A percentile compares a stretch with the other conserved stretches of the same genome.
These are phyloP conservation scores for Curvularia spicifera DNA, from an alignment of 2,329 filamentous ascomycete species.

Conservation along the genomic window DNA sequence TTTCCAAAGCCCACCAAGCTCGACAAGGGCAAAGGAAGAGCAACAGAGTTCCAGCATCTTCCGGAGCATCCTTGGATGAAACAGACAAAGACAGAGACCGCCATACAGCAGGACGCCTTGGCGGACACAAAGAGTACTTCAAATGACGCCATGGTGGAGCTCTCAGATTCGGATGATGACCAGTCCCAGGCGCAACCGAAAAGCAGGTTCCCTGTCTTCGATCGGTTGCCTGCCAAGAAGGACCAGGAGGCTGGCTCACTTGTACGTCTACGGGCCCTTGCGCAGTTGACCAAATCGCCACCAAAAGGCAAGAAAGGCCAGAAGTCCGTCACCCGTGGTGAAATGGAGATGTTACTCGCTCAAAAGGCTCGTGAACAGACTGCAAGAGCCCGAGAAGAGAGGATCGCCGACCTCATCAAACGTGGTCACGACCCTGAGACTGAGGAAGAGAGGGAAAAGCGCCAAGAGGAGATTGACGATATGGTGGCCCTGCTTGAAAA, in stretches of 20 bases:
- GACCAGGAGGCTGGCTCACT: conserved; percentile 69
- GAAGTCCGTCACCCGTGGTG: conserved; percentile 68
- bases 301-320: conserved; percentile 55
- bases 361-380: conserved; percentile 81
- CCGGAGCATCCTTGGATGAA: conserved; percentile 36
- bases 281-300: conserved; percentile 70
- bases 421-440: conserved; percentile 85
- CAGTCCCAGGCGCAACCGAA: conserved; percentile 65
- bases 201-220: conserved; percentile 63
- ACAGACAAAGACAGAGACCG: conserved; percentile 17
- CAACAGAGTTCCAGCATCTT: conserved; percentile 48
- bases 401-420: conserved; percentile 75
- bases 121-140: conserved; percentile 11
- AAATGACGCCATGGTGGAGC: conserved; percentile 33
- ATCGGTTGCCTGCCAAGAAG: conserved; percentile 69
- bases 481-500: conserved; percentile 72
- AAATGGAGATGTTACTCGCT: conserved; percentile 72
- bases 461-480: conserved; percentile 84
- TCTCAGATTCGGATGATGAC: conserved; percentile 65
- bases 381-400: conserved; percentile 74
- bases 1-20: conserved; percentile 35
- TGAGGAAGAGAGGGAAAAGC: conserved; percentile 81
- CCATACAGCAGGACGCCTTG: conserved; percentile 23
- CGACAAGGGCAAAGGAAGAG: conserved; percentile 69
- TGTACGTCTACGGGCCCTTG: conserved; percentile 73